Base-by-base conservation (phyloP, 192 early-diverging fungal genomes). In the Linnemannia hyalina region DNA sequence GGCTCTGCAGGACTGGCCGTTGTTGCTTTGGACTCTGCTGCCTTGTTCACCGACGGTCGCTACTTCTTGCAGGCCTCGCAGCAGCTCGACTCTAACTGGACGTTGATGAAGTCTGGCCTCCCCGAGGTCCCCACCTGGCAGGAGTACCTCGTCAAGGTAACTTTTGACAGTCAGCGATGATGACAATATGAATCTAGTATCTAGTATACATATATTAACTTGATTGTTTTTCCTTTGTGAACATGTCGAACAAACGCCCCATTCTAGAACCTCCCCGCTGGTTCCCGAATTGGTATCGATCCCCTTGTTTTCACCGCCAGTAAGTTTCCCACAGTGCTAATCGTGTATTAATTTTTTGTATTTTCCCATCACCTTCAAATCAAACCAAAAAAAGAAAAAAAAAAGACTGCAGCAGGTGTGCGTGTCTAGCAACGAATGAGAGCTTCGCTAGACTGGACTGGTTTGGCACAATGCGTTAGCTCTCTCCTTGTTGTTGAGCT, bases 1-100 rank as follows among this genome's bases (percentile, higher is more conserved):
- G 98, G 98, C n/a, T 99, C 98, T 26, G 97, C 98, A n/a, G 95
- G 96, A 44, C 93, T 95, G 71, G 98, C 97, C 10, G 93, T 99
- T 55, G 93, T 99, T 23, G 95, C 97, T 5, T 65, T 88, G 42
- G 92, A 95, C 49, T 83, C 92, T 71, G 97, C 97, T 70, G 94
- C 95, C 40, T 92, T 99, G 70, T 99, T 98, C 85, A 99, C 98
- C 9, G 98, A 99, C 87, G 98, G 98, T 8, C 93, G 98, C 70
- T 99, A 99, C 94, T 99, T 97, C 90, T 89, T 99, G 79, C 98
- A 99, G 85, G 98, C 97, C 20, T 93, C 94, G 5, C 90, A 96
- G 87, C 97, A 99, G 89, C 91, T 99, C 80, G 97, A 98, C 88
- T 71, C 63, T 73, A 97, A 97, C 89, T 99, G 98, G 98, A 95